Evolutionary conservation across 208 protist genomes (phyloP).

Genomic region (Trichomonas gallinae): DNA sequence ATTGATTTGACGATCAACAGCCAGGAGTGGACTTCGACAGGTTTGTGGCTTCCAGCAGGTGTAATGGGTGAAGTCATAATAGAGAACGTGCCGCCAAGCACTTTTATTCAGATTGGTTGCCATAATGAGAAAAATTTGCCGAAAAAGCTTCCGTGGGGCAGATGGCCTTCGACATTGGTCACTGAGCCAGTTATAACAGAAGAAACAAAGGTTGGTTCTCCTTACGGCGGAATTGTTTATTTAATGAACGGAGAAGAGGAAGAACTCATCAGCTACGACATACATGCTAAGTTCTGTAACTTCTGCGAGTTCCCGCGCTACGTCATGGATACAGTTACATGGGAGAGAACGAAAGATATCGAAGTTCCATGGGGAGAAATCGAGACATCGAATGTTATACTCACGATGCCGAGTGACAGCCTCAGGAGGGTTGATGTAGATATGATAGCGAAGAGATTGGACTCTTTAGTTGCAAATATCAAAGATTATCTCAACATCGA

Average conservation of each 20-base stretch:
- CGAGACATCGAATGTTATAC: not conserved
- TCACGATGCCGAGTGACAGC: not conserved
- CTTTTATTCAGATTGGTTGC: not conserved
- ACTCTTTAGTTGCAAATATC: not conserved
- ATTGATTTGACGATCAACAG: not conserved
- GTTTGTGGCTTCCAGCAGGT: not conserved
- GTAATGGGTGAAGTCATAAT: not conserved
- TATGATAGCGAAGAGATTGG: not conserved
- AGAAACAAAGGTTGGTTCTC: not conserved
- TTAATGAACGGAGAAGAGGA: not conserved
- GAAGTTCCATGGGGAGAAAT: slow-evolving; percentile 19
- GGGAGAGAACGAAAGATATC: not conserved
- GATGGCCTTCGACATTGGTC: not conserved
- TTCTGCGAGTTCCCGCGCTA: not conserved
- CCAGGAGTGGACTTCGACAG: not conserved
- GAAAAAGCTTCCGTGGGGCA: not conserved
- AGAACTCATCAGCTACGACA: too few species aligned
- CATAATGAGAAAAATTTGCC: not conserved
- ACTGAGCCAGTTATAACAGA: not conserved
- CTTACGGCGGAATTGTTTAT: not conserved
- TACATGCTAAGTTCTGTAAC: not conserved
- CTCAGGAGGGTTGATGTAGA: not conserved
- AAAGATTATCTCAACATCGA: not conserved
- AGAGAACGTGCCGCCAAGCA: not conserved
- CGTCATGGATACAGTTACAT: not conserved